Evolutionary conservation across 2,329 filamentous ascomycete species (phyloP).

Genomic region (Sarocladium oryzae): DNA sequence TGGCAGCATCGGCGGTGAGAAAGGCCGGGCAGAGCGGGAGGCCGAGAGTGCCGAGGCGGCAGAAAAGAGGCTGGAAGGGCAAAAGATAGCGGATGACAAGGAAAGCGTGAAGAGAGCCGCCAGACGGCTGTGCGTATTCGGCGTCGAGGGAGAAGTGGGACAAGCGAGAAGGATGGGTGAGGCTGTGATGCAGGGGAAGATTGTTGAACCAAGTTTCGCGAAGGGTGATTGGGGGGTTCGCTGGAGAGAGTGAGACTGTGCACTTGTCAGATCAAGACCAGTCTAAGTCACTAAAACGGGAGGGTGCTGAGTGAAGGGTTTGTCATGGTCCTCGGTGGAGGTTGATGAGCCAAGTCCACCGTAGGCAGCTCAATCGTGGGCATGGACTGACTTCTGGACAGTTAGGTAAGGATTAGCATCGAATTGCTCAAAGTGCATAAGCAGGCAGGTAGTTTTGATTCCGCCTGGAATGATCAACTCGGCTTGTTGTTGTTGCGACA

Average conservation of each 20-base stretch:
- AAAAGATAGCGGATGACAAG: slow-evolving; percentile 4
- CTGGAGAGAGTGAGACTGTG: slow-evolving; percentile 7
- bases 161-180: slow-evolving; percentile 7
- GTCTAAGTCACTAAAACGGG: too few relatives aligned
- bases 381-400: too few relatives aligned
- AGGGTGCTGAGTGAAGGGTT: too few relatives aligned
- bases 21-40: slow-evolving; percentile 1
- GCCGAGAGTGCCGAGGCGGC: slow-evolving; percentile 16
- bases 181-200: slow-evolving; percentile 4
- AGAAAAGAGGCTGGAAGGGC: slow-evolving; percentile 13
- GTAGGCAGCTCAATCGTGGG: too few relatives aligned
- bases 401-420: too few relatives aligned
- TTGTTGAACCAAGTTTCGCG: slow-evolving; percentile 8
- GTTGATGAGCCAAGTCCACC: too few relatives aligned
- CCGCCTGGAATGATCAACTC: too few relatives aligned
- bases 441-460: too few relatives aligned
- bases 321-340: too few relatives aligned
- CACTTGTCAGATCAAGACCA: too few relatives aligned
- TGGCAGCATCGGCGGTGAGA: slow-evolving; percentile 8
- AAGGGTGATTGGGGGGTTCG: slow-evolving; percentile 6
- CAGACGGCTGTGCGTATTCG: slow-evolving; percentile 1
- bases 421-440: too few relatives aligned
- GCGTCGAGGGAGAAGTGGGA: neutral
- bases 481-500: too few relatives aligned
- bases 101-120: neutral